Conservation (phyloP, 1,139 yeast genomes). For the Suhomyces coccinellae region DNA sequence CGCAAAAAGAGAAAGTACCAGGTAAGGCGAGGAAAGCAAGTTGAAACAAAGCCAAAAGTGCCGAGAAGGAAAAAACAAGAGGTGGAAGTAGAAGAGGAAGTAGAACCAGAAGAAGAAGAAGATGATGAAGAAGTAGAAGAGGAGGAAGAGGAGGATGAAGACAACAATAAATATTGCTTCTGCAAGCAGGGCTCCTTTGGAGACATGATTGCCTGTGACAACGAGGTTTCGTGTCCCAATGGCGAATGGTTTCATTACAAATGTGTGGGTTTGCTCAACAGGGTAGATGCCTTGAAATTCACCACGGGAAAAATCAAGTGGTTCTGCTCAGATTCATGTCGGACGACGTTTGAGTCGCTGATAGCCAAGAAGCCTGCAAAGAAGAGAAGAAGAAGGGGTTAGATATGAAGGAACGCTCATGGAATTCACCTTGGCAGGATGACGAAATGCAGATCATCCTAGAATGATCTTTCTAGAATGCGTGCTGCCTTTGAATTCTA, state of each 20-base stretch:
- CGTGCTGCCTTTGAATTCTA: too few species aligned
- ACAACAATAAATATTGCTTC: constrained; percentile 37
- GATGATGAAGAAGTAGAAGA: constrained; percentile 9
- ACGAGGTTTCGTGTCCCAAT: constrained; percentile 40
- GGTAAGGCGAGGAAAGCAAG: too few species aligned
- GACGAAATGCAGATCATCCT: too few species aligned
- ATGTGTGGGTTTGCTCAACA: constrained; percentile 44
- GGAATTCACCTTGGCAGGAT: background rate
- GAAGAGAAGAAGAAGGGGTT: constrained; percentile 18
- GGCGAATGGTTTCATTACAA: constrained; percentile 55
- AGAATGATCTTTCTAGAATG: too few species aligned
- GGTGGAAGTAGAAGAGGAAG: too few species aligned
- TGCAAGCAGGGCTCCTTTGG: constrained; percentile 49
- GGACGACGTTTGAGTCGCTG: constrained; percentile 20
- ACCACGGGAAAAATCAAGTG: constrained; percentile 40
- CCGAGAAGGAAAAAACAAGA: too few species aligned
- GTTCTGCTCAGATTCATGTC: constrained; percentile 44
- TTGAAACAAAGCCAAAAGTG: too few species aligned
- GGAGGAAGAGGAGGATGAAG: constrained; percentile 20
- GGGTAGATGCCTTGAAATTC: constrained; percentile 42
- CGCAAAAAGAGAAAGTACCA: background rate
- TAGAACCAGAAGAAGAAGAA: background rate
- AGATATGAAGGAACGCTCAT: too few species aligned
- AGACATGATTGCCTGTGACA: constrained; percentile 51
- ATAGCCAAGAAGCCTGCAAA: constrained; percentile 16